phyloP scores from a whole-genome alignment of 2,329 filamentous ascomycete genomes.

The Trematosphaeria pertusa region DNA sequence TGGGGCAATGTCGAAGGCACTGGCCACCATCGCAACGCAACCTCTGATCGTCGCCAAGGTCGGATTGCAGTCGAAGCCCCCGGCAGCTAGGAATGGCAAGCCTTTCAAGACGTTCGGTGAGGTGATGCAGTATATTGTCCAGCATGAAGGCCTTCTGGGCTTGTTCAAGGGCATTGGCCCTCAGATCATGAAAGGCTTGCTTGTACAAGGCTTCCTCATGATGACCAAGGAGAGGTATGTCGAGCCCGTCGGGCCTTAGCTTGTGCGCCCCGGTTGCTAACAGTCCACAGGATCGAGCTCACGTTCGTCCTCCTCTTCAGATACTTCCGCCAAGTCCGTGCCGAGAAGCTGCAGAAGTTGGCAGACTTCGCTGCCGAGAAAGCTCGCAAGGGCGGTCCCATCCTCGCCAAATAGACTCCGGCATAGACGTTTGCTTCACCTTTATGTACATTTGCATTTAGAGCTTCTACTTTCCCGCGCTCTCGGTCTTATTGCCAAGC shows the following conservation, averaged over 20 bases:
- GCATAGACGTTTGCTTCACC: no score
- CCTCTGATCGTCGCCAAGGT: conserved; percentile 98
- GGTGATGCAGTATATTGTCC: conserved; percentile 91
- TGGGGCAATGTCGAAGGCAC: conserved; percentile 88
- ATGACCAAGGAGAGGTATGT: conserved; percentile 95
- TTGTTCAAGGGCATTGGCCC: conserved; percentile 97
- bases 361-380: conserved; percentile 69
- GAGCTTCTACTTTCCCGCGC: no score
- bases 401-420: no score
- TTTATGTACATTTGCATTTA: no score
- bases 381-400: no score
- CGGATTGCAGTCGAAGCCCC: conserved; percentile 91
- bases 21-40: conserved; percentile 92
- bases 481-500: no score
- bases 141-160: conserved; percentile 82
- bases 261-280: no score
- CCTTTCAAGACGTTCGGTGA: conserved; percentile 93
- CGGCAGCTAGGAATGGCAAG: conserved; percentile 81
- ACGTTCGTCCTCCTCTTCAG: conserved; percentile 85
- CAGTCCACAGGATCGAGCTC: conserved; percentile 75
- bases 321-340: conserved; percentile 75
- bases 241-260: no score
- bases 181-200: conserved; percentile 87
- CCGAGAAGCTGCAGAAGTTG: conserved; percentile 72
- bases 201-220: conserved; percentile 97